Percentiles rank a stretch among this genome's conserved stretches.
These are phyloP conservation scores for Fabrea salina DNA, from an alignment of 169 alveolate genomes.

Conservation along the genomic window DNA sequence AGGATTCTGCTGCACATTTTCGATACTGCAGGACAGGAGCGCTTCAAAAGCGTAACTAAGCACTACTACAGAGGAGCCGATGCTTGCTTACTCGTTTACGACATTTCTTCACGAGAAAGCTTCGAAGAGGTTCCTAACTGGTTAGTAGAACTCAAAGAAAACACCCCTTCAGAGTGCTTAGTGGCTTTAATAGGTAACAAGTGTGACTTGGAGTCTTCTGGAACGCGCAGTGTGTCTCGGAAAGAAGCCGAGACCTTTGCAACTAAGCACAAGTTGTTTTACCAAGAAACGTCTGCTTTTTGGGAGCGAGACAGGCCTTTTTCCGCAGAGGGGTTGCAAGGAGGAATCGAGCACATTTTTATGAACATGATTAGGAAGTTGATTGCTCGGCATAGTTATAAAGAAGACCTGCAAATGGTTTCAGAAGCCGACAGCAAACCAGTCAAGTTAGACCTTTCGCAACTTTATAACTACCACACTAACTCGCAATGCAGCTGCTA, in stretches of 20 bases:
- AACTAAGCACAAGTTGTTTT: background rate
- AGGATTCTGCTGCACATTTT: constrained; percentile 40
- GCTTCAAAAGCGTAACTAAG: constrained; percentile 47
- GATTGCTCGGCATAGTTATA: background rate
- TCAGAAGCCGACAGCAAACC: background rate
- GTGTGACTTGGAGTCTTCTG: background rate
- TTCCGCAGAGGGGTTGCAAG: background rate
- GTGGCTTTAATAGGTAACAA: constrained; percentile 20
- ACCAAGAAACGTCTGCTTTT: constrained; percentile 29
- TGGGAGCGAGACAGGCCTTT: constrained; percentile 10
- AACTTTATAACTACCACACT: background rate
- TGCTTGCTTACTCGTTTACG: constrained; percentile 45
- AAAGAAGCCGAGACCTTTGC: constrained; percentile 16
- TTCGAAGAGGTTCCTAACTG: constrained; percentile 3
- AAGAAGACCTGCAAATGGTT: background rate
- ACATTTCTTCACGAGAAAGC: background rate
- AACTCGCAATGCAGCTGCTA: background rate
- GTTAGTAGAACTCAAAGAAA: background rate
- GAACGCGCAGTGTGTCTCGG: background rate
- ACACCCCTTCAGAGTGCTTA: constrained; percentile 7
- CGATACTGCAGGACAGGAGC: constrained; percentile 67
- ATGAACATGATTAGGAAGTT: background rate
- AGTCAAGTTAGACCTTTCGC: background rate
- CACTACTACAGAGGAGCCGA: constrained; percentile 49
- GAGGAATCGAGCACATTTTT: constrained; percentile 24